phyloP scores from a whole-genome alignment of 1,284 basidiomycete species.

The Boletus smithii region DNA sequence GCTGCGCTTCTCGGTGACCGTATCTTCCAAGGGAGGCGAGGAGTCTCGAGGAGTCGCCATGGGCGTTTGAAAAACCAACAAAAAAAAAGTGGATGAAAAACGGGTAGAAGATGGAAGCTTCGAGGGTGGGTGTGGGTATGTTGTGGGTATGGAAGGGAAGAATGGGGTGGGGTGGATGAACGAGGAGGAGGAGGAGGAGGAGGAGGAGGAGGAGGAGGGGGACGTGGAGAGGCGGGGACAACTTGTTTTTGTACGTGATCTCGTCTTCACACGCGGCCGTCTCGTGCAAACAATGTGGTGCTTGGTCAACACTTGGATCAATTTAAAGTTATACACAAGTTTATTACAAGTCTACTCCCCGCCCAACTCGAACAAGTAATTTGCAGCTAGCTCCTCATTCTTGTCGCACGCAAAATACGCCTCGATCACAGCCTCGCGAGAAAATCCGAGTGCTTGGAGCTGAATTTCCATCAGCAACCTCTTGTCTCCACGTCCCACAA shows the following conservation, averaged over 20 bases:
- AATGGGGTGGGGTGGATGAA: background rate
- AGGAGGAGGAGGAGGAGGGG: constrained; percentile 15
- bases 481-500: constrained; percentile 12
- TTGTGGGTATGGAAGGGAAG: constrained; percentile 24
- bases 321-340: constrained; percentile 3
- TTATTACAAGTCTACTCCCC: constrained; percentile 34
- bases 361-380: constrained; percentile 83
- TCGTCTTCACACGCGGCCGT: constrained; percentile 32
- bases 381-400: constrained; percentile 93
- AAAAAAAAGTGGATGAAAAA: constrained; percentile 3
- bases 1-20: constrained; percentile 25
- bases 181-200: constrained; percentile 10
- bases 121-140: constrained; percentile 9
- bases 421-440: constrained; percentile 72
- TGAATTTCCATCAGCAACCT: constrained; percentile 30
- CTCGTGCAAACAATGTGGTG: constrained; percentile 32
- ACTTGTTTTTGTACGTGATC: constrained; percentile 35
- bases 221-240: constrained; percentile 19
- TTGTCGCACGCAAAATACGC: constrained; percentile 93
- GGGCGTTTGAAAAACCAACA: constrained; percentile 4
- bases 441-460: constrained; percentile 85
- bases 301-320: background rate
- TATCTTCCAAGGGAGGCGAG: constrained; percentile 16
- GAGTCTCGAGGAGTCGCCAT: constrained; percentile 27
- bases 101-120: background rate